These are phyloP conservation scores for Mycena vitilis DNA, from an alignment of 768 basidiomycete species.

Conservation along the genomic window DNA sequence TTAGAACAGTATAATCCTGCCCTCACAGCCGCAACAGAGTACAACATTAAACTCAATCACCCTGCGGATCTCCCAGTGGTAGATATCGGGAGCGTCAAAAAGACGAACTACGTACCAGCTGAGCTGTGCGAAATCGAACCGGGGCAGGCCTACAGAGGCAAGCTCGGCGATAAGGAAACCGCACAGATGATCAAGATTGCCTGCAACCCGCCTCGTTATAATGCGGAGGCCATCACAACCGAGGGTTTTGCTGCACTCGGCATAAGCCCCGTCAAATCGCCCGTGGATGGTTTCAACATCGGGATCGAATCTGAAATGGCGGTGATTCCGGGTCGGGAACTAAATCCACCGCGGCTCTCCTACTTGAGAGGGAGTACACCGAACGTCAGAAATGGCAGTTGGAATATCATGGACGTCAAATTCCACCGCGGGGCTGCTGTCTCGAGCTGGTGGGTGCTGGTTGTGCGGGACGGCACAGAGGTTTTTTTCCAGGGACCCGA, in stretches of 20 bases:
- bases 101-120: constrained; percentile 63
- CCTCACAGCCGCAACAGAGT: constrained; percentile 55
- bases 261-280: constrained; percentile 49
- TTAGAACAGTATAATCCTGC: not conserved
- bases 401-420: constrained; percentile 82
- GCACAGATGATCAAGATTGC: constrained; percentile 78
- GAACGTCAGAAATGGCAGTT: constrained; percentile 68
- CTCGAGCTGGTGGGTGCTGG: constrained; percentile 73
- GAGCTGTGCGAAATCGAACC: constrained; percentile 76
- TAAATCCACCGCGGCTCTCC: constrained; percentile 66
- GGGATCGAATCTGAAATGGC: constrained; percentile 68
- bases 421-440: constrained; percentile 69
- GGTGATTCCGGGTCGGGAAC: constrained; percentile 71
- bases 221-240: constrained; percentile 67
- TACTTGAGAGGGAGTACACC: constrained; percentile 60
- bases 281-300: constrained; percentile 68
- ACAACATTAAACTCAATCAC: constrained; percentile 49
- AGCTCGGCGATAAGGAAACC: constrained; percentile 71
- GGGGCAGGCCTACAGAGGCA: constrained; percentile 69
- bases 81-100: constrained; percentile 44
- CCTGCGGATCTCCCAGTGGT: constrained; percentile 48
- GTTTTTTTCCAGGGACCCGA: constrained; percentile 56
- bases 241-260: constrained; percentile 71
- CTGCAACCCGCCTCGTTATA: constrained; percentile 69
- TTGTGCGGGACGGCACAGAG: constrained; percentile 62